Evolutionary conservation across 1,284 basidiomycete species (phyloP).

Genomic region (Coniophora puteana): DNA sequence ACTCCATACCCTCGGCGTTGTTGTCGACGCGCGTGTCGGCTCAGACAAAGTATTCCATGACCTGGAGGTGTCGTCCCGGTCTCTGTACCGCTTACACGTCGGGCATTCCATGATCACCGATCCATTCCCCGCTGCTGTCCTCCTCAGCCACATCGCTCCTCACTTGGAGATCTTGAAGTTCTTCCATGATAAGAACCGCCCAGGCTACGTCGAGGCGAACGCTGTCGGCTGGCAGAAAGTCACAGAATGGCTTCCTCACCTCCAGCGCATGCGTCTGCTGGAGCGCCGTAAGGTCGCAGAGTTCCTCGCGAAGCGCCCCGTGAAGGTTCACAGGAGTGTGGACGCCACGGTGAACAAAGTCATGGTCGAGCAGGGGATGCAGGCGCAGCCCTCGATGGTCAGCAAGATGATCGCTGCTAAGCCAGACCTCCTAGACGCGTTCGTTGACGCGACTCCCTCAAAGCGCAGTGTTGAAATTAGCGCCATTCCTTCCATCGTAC

Average conservation of each 20-base stretch:
- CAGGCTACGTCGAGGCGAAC: constrained; percentile 61
- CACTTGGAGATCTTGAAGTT: constrained; percentile 62
- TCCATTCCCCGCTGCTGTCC: constrained; percentile 60
- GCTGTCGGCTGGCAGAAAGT: constrained; percentile 65
- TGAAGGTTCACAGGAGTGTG: constrained; percentile 45
- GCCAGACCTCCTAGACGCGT: constrained; percentile 37
- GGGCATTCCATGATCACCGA: constrained; percentile 71
- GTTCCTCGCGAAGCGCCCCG: constrained; percentile 22
- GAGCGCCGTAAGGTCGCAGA: constrained; percentile 49
- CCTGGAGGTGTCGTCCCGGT: constrained; percentile 50
- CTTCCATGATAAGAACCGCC: constrained; percentile 72
- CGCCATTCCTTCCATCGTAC: constrained; percentile 29
- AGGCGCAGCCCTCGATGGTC: constrained; percentile 45
- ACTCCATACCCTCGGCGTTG: constrained; percentile 60
- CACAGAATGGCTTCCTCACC: constrained; percentile 60
- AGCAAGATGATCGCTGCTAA: constrained; percentile 42
- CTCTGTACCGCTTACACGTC: constrained; percentile 62
- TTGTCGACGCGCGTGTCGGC: constrained; percentile 53
- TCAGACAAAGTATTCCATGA: constrained; percentile 42
- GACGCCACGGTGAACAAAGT: constrained; percentile 48
- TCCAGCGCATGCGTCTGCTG: constrained; percentile 59
- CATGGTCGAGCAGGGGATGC: constrained; percentile 41
- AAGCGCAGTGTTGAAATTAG: constrained; percentile 28
- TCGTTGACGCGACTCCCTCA: constrained; percentile 40
- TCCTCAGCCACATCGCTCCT: constrained; percentile 73